Base-by-base conservation (phyloP, 345 rosid species). In the Angophora floribunda region DNA sequence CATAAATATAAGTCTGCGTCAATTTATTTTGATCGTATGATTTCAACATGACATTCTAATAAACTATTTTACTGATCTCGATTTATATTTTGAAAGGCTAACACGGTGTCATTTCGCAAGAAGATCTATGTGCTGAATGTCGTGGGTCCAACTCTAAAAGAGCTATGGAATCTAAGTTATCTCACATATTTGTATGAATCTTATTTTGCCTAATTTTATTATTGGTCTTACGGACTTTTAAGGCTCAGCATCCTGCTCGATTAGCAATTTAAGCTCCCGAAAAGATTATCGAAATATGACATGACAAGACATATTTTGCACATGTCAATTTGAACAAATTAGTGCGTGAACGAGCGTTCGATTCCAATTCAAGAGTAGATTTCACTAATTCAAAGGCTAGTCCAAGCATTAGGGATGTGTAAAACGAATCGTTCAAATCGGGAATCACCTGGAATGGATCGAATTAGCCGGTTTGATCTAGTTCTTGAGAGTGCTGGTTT, bases 81-180 rank as follows among this genome's bases (percentile, higher is more conserved):
- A 51, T 51, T 51, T 14, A 36, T 36, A 36, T 36, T 36, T 36
- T 36, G 41, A 36, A 36, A 36, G 4, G 41, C 41, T 36, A 36
- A 36, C 4, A 4, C 41, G 28, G 15, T 87, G 2, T 22, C 12
- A 44, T 26, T 50, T 87, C 78, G 15, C 94, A 93, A 95, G 90
- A 93, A 89, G 88, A 95, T 92, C 44, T 87, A 65, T 53, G 89
- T 89, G 7, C 7, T 88, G 50, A 89, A 92, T 50, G 92, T 89
- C 36, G 88, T 41, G 7, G 94, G 95, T n/a, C 85, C 19, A 21
- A 88, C 93, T 49, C 96, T 95, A 0, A 94, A 93, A 52, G 96
- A 92, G 86, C 93, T 94, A 7, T 94, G 94, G 94, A 92, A 70
- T 91, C 88, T 94, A 86, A 91, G 88, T 28, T 91, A 85, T 86